Evolutionary conservation across 2,329 filamentous ascomycete genomes (phyloP).

Genomic region (Sclerotinia minor): DNA sequence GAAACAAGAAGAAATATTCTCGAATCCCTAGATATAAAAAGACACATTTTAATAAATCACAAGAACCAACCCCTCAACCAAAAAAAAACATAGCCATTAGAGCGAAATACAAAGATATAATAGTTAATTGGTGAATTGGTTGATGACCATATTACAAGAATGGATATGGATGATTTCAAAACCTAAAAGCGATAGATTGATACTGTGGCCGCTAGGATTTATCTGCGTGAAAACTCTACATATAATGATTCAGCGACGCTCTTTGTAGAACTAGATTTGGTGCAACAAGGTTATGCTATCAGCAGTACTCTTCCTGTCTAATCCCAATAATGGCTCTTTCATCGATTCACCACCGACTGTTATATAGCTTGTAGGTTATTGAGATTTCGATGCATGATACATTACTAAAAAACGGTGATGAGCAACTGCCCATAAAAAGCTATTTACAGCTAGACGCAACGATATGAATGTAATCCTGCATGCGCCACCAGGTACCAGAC

Average conservation of each 20-base stretch:
- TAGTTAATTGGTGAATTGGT: no score
- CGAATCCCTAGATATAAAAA: no score
- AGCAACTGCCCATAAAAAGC: no score
- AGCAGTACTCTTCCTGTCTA: neutral
- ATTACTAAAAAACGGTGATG: no score
- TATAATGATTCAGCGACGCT: neutral
- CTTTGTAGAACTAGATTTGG: neutral
- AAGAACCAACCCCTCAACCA: neutral
- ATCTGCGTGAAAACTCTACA: neutral
- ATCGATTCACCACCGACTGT: neutral
- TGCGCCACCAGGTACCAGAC: no score
- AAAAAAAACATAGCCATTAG: neutral
- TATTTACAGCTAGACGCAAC: no score
- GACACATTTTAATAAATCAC: neutral
- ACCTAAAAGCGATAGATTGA: neutral
- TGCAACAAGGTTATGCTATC: neutral
- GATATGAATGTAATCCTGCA: no score
- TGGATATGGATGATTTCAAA: neutral
- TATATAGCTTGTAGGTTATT: neutral
- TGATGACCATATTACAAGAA: neutral
- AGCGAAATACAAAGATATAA: neutral
- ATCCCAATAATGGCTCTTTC: neutral
- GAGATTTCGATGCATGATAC: neutral
- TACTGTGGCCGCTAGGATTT: no score
- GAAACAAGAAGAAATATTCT: neutral